phyloP scores from a whole-genome alignment of 2,329 filamentous ascomycete species.

The Fusarium euwallaceae region DNA sequence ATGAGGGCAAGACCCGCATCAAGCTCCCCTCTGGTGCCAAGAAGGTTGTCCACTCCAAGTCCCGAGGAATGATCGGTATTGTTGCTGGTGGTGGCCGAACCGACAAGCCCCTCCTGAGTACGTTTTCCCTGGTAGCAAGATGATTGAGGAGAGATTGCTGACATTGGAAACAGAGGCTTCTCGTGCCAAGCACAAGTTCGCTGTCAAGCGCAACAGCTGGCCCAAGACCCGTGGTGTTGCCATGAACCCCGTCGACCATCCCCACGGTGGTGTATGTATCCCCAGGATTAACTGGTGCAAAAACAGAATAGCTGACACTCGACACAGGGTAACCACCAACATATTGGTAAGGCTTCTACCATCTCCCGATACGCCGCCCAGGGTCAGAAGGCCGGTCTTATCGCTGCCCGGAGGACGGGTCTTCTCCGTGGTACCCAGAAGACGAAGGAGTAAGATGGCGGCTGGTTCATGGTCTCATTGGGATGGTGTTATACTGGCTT shows the following conservation, averaged over 20 bases:
- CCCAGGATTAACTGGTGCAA: not conserved
- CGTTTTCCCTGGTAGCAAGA: constrained; percentile 50
- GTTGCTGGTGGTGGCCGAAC: constrained; percentile 99
- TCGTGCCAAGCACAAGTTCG: constrained; percentile 99
- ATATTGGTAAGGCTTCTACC: constrained; percentile 99
- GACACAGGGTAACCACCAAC: constrained; percentile 95
- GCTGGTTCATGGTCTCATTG: constrained; percentile 68
- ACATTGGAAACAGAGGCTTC: constrained; percentile 82
- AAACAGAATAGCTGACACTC: constrained; percentile 55
- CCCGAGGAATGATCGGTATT: constrained; percentile 99
- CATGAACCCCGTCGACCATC: constrained; percentile 99
- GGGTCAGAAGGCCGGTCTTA: constrained; percentile 99
- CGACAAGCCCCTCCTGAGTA: constrained; percentile 98
- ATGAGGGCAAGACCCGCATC: constrained; percentile 99
- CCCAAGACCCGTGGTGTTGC: constrained; percentile 99
- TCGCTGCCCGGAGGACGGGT: constrained; percentile 99
- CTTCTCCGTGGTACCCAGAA: constrained; percentile 99
- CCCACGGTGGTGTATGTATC: constrained; percentile 85
- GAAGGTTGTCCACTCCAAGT: constrained; percentile 94
- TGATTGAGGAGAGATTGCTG: constrained; percentile 52
- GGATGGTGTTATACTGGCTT: constrained; percentile 74
- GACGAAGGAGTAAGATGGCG: constrained; percentile 87
- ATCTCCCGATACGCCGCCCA: constrained; percentile 97
- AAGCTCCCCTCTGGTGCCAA: constrained; percentile 99
- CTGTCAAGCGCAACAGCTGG: constrained; percentile 99